phyloP scores from a whole-genome alignment of 177 flowering plant genomes.

The Tripterygium wilfordii region DNA sequence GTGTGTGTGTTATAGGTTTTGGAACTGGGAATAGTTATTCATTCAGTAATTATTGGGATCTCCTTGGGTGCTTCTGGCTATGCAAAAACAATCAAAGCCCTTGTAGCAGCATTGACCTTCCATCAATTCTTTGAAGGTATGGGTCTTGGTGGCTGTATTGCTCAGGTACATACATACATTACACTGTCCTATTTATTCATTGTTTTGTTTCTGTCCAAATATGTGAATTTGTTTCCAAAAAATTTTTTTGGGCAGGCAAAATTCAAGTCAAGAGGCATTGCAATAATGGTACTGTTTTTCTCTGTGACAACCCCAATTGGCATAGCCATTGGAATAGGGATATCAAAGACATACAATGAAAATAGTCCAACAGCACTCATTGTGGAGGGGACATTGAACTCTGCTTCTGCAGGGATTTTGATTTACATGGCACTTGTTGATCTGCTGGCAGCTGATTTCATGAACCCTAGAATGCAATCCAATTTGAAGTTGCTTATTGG shows the following conservation, averaged over 20 bases:
- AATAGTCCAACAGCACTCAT: conserved; percentile 34
- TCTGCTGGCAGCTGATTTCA: conserved; percentile 29
- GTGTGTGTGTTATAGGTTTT: conserved; percentile 9
- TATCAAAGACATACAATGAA: conserved; percentile 16
- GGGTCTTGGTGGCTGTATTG: conserved; percentile 16
- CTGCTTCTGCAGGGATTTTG: conserved; percentile 36
- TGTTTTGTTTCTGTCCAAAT: background rate
- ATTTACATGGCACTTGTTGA: conserved; percentile 34
- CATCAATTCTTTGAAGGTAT: conserved; percentile 26
- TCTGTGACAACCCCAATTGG: conserved; percentile 27
- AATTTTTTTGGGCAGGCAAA: conserved; percentile 22
- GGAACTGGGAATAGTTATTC: conserved; percentile 28
- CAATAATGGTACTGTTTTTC: conserved; percentile 20
- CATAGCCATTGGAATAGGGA: conserved; percentile 25
- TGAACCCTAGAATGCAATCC: conserved; percentile 22
- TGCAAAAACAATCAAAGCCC: conserved; percentile 15
- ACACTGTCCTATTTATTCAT: too few relatives aligned
- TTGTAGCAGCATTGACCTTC: conserved; percentile 20
- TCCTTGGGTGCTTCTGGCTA: conserved; percentile 23
- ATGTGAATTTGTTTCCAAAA: background rate
- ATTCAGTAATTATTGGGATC: conserved; percentile 24
- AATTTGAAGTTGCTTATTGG: conserved; percentile 22
- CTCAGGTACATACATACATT: conserved; percentile 5
- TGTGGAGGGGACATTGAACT: conserved; percentile 26
- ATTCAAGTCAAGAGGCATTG: conserved; percentile 9